These are phyloP conservation scores for Cytospora schulzeri DNA, from an alignment of 2,329 filamentous ascomycete species.

Conservation along the genomic window DNA sequence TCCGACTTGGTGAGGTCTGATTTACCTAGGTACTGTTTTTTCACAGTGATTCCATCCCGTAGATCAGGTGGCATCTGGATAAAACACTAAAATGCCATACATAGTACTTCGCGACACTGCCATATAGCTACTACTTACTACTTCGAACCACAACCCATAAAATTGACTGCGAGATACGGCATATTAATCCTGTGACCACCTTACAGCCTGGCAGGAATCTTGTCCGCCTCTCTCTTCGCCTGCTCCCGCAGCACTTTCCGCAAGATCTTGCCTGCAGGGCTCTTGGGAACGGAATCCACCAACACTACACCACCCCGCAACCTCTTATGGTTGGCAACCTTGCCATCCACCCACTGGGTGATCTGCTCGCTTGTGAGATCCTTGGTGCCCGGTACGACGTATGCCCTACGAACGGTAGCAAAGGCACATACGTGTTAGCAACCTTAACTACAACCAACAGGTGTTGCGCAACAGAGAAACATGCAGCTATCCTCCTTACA, in stretches of 20 bases:
- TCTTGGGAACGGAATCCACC: slow-evolving; percentile 62
- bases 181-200: neutral
- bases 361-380: slow-evolving; percentile 30
- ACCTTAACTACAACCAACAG: neutral
- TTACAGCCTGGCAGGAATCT: slow-evolving; percentile 30
- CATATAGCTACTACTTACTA: neutral
- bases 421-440: slow-evolving; percentile 6
- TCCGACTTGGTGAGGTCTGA: too few relatives aligned
- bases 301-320: slow-evolving; percentile 48
- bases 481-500: neutral
- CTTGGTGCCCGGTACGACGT: slow-evolving; percentile 32
- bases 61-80: too few relatives aligned
- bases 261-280: slow-evolving; percentile 65
- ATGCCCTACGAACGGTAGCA: slow-evolving; percentile 26
- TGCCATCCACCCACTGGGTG: slow-evolving; percentile 32
- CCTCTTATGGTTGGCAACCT: slow-evolving; percentile 34
- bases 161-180: neutral
- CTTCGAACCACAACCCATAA: neutral
- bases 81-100: too few relatives aligned
- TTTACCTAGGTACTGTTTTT: too few relatives aligned
- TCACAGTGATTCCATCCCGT: too few relatives aligned
- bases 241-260: slow-evolving; percentile 56
- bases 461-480: neutral
- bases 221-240: slow-evolving; percentile 36
- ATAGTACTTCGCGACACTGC: too few relatives aligned